Percentiles rank a stretch among this genome's conserved stretches.
These are phyloP conservation scores for Pythium chondricola DNA, from an alignment of 352 stramenopile genomes.

Conservation along the genomic window DNA sequence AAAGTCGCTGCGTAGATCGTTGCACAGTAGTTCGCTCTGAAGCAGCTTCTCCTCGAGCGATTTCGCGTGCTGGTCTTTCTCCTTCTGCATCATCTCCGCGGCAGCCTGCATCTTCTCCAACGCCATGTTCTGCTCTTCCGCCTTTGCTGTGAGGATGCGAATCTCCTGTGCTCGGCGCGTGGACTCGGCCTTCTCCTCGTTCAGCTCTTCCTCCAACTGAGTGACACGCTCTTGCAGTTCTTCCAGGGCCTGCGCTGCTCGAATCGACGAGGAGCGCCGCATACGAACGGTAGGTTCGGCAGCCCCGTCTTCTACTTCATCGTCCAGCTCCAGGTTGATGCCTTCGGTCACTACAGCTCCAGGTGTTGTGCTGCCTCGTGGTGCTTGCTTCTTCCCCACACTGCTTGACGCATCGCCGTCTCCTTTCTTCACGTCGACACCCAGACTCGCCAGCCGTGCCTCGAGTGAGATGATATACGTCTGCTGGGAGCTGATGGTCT, in stretches of 20 bases:
- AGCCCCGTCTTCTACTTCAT: constrained; percentile 7
- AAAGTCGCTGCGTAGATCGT: constrained; percentile 57
- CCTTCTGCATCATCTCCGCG: constrained; percentile 57
- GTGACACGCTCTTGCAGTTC: constrained; percentile 66
- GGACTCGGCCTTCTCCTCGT: constrained; percentile 77
- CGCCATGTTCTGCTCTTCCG: constrained; percentile 50
- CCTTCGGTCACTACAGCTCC: constrained; percentile 4
- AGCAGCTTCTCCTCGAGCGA: constrained; percentile 63
- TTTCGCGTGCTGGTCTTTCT: constrained; percentile 62
- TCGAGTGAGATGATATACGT: constrained; percentile 82
- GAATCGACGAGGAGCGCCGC: constrained; percentile 38
- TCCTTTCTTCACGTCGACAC: constrained; percentile 20
- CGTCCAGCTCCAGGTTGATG: constrained; percentile 23
- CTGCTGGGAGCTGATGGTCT: constrained; percentile 71
- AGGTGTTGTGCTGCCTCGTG: constrained; percentile 7
- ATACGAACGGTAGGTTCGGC: constrained; percentile 6
- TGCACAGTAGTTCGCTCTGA: constrained; percentile 45
- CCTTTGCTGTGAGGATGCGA: constrained; percentile 51
- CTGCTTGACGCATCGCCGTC: constrained; percentile 5
- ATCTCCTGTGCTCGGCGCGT: constrained; percentile 73
- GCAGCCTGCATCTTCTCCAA: constrained; percentile 53
- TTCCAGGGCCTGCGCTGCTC: constrained; percentile 50
- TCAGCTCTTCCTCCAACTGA: constrained; percentile 69
- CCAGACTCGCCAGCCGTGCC: constrained; percentile 34
- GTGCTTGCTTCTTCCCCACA: not conserved